Conservation (phyloP, 495 filamentous ascomycete genomes). For the Aspergillus egyptiacus region DNA sequence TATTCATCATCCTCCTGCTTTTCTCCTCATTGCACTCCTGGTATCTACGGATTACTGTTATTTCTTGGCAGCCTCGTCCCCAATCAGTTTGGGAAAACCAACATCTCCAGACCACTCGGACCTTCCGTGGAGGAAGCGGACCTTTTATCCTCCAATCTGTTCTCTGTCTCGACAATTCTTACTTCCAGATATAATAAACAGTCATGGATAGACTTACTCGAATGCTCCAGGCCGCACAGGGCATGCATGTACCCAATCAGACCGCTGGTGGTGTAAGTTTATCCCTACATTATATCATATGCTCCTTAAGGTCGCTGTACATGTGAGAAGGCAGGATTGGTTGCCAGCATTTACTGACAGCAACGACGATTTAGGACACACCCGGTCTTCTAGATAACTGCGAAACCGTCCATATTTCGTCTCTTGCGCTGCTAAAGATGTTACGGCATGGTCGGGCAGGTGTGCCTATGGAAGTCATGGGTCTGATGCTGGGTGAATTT, state of each 20-base stretch:
- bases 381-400: constrained; percentile 92
- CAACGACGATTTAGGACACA: constrained; percentile 58
- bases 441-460: constrained; percentile 92
- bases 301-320: background rate
- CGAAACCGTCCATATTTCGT: constrained; percentile 98
- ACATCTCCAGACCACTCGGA: constrained; percentile 17
- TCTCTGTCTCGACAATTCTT: constrained; percentile 16
- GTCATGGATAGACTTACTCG: constrained; percentile 81
- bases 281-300: background rate
- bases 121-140: constrained; percentile 39
- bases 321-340: background rate
- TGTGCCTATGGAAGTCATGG: constrained; percentile 99
- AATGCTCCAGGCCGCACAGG: constrained; percentile 72
- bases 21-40: background rate
- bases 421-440: constrained; percentile 96
- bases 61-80: background rate
- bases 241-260: constrained; percentile 65
- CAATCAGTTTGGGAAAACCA: background rate
- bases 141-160: constrained; percentile 8
- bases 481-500: constrained; percentile 96
- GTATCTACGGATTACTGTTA: no score
- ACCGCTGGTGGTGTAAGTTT: constrained; percentile 71
- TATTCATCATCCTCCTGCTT: background rate
- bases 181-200: constrained; percentile 17
- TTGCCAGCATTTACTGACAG: constrained; percentile 12